Base-by-base conservation (phyloP, 2,329 filamentous ascomycete genomes). In the Fusarium subglutinans region DNA sequence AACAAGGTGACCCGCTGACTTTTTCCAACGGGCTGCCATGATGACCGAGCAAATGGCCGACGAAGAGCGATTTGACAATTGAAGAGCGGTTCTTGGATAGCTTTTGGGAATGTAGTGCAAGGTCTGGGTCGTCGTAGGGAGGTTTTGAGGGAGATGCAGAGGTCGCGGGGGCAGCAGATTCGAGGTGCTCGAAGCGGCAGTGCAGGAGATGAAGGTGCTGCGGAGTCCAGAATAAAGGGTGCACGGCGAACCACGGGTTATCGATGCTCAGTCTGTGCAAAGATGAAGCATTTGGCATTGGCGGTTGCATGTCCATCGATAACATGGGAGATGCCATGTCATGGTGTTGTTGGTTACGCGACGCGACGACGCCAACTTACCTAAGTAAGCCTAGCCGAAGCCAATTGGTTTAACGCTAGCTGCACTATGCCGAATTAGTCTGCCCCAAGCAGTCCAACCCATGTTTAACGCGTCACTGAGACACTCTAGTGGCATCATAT, bases 401-500 rank as follows among this genome's bases (percentile, higher is more conserved):
- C 30, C 30, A 33, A 13, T 33, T 33, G 30, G 30, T 33, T 6
- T 6, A 33, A 33, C 30, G 30, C 30, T 33, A 33, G 12, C 30
- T 6, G 2, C 12, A 33, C 30, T 33, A 33, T 33, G 30, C 30
- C 30, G 30, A 33, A 33, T 33, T 33, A 33, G 30, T 33, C 30
- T 33, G 2, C 12, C 12, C 30, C 30, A 33, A 33, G 1, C 30
- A 33, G 30, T 13, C 5, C 30, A 33, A 33, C 2, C 30, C 4
- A 6, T 2, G 1, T 2, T 33, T 33, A 33, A 33, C 30, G 2
- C 30, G 2, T 33, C 12, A 33, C 2, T 33, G 12, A 33, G 30
- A 33, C 30, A 33, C 30, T 33, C 30, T 33, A 2, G 30, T 33
- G 30, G 30, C 30, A 2, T 33, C 12, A 33, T 33, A 12, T 33